Base-by-base conservation (phyloP, 1,139 yeast genomes). In the Hansenula sp. region DNA sequence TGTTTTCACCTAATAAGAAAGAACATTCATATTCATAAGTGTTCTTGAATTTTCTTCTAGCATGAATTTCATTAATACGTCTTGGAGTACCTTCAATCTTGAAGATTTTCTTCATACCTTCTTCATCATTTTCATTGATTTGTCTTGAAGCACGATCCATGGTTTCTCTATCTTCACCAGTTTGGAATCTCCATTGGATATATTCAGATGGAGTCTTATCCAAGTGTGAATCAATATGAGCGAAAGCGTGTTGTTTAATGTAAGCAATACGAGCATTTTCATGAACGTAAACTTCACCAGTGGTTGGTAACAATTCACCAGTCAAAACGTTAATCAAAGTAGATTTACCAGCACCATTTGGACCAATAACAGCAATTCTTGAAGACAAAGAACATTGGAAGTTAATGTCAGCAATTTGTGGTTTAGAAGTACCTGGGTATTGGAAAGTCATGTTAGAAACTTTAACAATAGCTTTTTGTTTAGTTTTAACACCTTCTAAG, bases 141-240 rank as follows among this genome's bases (percentile, higher is more conserved):
- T 85, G 94, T 82, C 98, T 88, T 71, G 95, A 88, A 69, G 98
- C 98, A 80, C 97, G 88, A 79, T 92, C 98, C 97, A 92, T 92
- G 74, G 98, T 92, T 80, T 92, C 98, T 79, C 98, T 88, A 75
- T 92, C 98, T 79, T 92, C 98, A 88, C 98, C 98, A 68, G 98
- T 92, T 79, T 92, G 98, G 97, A 90, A 92, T 82, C 98, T 90
- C 98, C 98, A 92, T 80, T 92, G 98, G 61, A 92, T 92, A 77
- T 92, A 92, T 79, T 92, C 98, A 65, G 97, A 89, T 66, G 98
- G 98, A 66, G 98, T 92, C 82, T 86, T 86, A 82, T 92, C 98
- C 73, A 90, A 82, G 70, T 92, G 98, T 71, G 87, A 81, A 75
- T 92, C 98, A 67, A 92, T 89, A 73, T 92, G 98, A 53, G 97